phyloP scores from a whole-genome alignment of 2,329 filamentous ascomycete genomes.

The Alternaria brassicicola region DNA sequence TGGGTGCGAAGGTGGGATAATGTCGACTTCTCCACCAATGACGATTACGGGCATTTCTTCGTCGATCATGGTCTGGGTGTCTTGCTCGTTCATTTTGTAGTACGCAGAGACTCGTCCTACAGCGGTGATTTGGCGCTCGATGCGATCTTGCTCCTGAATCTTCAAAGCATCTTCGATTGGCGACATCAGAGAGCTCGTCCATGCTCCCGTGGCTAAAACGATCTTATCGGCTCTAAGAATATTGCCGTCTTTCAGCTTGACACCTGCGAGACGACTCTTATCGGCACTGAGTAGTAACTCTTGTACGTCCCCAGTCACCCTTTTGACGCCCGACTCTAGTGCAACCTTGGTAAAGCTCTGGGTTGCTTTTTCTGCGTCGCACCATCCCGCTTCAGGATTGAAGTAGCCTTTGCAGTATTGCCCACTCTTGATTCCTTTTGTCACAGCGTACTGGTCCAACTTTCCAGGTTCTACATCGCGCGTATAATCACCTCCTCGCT shows the following conservation, averaged over 20 bases:
- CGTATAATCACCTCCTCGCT: conserved; percentile 50
- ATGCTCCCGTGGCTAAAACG: conserved; percentile 63
- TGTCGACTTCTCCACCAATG: conserved; percentile 55
- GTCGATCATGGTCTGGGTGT: conserved; percentile 52
- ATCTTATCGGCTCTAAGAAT: conserved; percentile 59
- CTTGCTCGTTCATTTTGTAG: conserved; percentile 58
- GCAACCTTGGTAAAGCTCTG: conserved; percentile 54
- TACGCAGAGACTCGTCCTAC: conserved; percentile 66
- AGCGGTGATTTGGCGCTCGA: conserved; percentile 61
- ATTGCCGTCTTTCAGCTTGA: conserved; percentile 56
- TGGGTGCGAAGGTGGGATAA: conserved; percentile 58
- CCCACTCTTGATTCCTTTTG: conserved; percentile 36
- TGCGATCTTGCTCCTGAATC: conserved; percentile 54
- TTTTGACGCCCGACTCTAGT: conserved; percentile 53
- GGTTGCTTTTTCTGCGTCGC: conserved; percentile 57
- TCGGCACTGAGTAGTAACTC: conserved; percentile 53
- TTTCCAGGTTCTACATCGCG: conserved; percentile 36
- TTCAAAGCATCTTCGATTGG: conserved; percentile 54
- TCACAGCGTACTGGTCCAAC: conserved; percentile 52
- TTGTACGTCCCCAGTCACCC: conserved; percentile 53
- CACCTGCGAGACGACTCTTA: conserved; percentile 48
- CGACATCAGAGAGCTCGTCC: conserved; percentile 61
- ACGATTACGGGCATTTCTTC: conserved; percentile 62
- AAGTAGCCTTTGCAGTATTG: conserved; percentile 51
- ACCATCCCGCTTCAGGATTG: conserved; percentile 61